Evolutionary conservation across 805 yeast genomes (phyloP), one percentile per base, ranked within the genome.

Genomic region (Suhomyces tanzawaensis): DNA sequence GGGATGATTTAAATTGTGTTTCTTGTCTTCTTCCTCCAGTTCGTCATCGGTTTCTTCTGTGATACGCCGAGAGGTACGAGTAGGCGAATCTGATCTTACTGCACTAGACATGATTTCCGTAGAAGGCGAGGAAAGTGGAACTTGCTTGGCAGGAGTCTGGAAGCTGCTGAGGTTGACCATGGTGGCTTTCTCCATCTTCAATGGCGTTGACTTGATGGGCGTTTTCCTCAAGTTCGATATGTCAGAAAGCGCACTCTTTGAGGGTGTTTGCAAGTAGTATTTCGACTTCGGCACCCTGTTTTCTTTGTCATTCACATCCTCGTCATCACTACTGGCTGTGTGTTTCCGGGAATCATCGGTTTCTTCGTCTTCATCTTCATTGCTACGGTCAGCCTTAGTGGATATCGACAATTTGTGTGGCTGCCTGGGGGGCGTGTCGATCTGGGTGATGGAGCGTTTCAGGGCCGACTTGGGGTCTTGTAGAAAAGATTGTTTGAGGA

Each of bases 101-200:
- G 60, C 61, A 42, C 67, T 62, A 1, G 65, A 56, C 52, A 68
- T 53, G 4, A 69, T 61, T 8, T 67, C 71, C 1, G 74, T 69
- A 2, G 72, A 63, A 0, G 74, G 74, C 3, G 72, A 66, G 2
- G 71, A 64, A 1, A 58, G 56, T 13, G 37, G 36, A 12, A 26
- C 49, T 9, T 58, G 60, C 18, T 60, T 62, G 8, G 61, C 59
- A 2, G 73, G 72, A 1, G 71, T 66, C 26, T 52, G 53, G 40
- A 58, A 60, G 18, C 32, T 23, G 21, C 34, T 36, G 26, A 47
- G 31, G n/a, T 40, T 39, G 7, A 34, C 38, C 27, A 37, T 39
- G 16, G 35, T 31, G 15, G 33, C 38, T 15, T 24, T 27, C n/a
- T 28, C 39, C 16, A 29, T 21, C 31, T 31, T 39, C 24, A 34